Percentiles rank a stretch among this genome's conserved stretches.
phyloP scores from a whole-genome alignment of 176 grass and related monocot genomes.

The Echinochloa phyllopogon region DNA sequence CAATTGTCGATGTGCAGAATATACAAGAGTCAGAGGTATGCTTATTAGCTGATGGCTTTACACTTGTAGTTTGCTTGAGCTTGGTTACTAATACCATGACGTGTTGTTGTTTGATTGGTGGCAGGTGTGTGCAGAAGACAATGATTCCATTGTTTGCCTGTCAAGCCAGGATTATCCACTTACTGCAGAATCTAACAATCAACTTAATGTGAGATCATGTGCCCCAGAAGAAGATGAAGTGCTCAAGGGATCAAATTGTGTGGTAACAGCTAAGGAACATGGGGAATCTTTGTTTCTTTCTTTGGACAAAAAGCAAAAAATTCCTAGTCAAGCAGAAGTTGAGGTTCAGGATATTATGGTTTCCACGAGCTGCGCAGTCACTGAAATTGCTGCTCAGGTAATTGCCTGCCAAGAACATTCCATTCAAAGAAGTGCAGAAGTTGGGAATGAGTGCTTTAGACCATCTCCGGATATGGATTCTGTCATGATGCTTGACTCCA shows the following conservation, averaged over 20 bases:
- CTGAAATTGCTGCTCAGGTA: neutral
- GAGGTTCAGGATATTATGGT: slow-evolving; percentile 28
- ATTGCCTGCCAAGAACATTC: slow-evolving; percentile 12
- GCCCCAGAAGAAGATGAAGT: slow-evolving; percentile 20
- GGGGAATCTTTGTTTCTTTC: slow-evolving; percentile 20
- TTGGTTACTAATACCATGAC: slow-evolving; percentile 33
- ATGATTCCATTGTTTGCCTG: slow-evolving; percentile 30
- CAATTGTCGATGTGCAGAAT: slow-evolving; percentile 24
- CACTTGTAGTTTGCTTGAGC: neutral
- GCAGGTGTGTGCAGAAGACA: slow-evolving; percentile 21
- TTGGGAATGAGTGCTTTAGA: slow-evolving; percentile 30
- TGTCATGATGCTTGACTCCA: slow-evolving; percentile 42
- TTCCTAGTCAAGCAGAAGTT: slow-evolving; percentile 22
- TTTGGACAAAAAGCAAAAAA: slow-evolving; percentile 33
- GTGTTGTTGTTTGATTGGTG: slow-evolving; percentile 28
- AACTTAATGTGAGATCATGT: slow-evolving; percentile 28
- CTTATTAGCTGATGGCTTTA: slow-evolving; percentile 28
- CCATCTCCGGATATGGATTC: slow-evolving; percentile 33
- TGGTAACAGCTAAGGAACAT: slow-evolving; percentile 26
- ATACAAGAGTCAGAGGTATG: slow-evolving; percentile 42
- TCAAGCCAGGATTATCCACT: slow-evolving; percentile 37
- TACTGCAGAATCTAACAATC: slow-evolving; percentile 26
- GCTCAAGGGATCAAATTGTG: slow-evolving; percentile 12
- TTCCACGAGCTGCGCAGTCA: slow-evolving; percentile 6
- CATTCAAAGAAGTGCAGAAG: slow-evolving; percentile 32